Conservation (phyloP, 2,329 filamentous ascomycete genomes). For the Hymenoscyphus occultus region DNA sequence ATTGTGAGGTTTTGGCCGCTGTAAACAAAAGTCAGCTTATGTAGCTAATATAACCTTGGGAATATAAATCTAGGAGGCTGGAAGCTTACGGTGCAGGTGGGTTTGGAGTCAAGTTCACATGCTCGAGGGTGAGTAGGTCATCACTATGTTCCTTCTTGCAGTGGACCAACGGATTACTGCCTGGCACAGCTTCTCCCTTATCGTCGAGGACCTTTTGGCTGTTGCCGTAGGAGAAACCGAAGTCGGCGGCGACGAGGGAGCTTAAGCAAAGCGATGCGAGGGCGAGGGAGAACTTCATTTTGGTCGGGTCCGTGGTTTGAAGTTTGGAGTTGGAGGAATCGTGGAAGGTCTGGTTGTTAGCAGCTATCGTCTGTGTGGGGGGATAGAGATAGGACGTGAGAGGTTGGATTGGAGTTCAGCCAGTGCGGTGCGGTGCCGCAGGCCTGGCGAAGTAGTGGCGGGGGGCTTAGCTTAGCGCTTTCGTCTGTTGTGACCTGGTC, state of each 20-base stretch:
- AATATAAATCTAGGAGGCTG: not conserved
- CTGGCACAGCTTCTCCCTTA: conserved; percentile 48
- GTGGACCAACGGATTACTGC: conserved; percentile 80
- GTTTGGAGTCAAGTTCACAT: conserved; percentile 80
- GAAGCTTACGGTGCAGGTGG: conserved; percentile 76
- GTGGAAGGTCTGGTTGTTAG: conserved; percentile 1
- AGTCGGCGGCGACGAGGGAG: conserved; percentile 40
- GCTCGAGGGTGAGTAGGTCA: conserved; percentile 73
- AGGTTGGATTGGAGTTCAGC: conserved; percentile 11
- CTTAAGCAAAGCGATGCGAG: conserved; percentile 31
- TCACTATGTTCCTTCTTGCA: conserved; percentile 63
- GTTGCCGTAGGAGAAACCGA: conserved; percentile 45
- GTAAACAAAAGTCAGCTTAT: conserved; percentile 27
- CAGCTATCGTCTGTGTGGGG: conserved; percentile 2
- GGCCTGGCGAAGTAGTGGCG: not conserved
- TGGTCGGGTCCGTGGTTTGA: conserved; percentile 10
- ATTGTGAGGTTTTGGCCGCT: conserved; percentile 80
- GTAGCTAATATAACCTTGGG: not conserved
- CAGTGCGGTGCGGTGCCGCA: not conserved
- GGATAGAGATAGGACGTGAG: conserved; percentile 2
- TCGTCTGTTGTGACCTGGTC: not conserved
- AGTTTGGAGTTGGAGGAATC: conserved; percentile 11
- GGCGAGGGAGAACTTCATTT: conserved; percentile 35
- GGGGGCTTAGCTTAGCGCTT: not conserved
- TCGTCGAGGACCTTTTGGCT: conserved; percentile 47